Conservation (phyloP, 129 eudicot species). For the Helianthus annuus region HanXRQr2.0-SUNRISE NC_035449.2:43569089-43569588, state of each 20-base stretch:
- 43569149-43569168: not conserved
- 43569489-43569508: too few relatives aligned
- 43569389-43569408: not conserved
- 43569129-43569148: constrained; percentile 13
- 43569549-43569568: not conserved
- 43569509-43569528: not conserved
- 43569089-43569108: constrained; percentile 4
- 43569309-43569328: not conserved
- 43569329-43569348: not conserved
- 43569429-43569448: too few relatives aligned
- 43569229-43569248: constrained; percentile 58
- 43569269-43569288: constrained; percentile 6
- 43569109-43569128: constrained; percentile 18
- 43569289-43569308: not conserved
- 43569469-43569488: too few relatives aligned
- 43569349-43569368: constrained; percentile 14
- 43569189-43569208: constrained; percentile 73
- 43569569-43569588: not conserved
- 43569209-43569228: constrained; percentile 77
- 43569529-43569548: not conserved
- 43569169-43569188: constrained; percentile 18
- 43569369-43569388: constrained; percentile 12
- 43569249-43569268: constrained; percentile 31
- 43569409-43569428: too few relatives aligned
- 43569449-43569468: too few relatives aligned